Conservation (phyloP, 2,329 filamentous ascomycete species). For the Phialemoniopsis sp. region DNA sequence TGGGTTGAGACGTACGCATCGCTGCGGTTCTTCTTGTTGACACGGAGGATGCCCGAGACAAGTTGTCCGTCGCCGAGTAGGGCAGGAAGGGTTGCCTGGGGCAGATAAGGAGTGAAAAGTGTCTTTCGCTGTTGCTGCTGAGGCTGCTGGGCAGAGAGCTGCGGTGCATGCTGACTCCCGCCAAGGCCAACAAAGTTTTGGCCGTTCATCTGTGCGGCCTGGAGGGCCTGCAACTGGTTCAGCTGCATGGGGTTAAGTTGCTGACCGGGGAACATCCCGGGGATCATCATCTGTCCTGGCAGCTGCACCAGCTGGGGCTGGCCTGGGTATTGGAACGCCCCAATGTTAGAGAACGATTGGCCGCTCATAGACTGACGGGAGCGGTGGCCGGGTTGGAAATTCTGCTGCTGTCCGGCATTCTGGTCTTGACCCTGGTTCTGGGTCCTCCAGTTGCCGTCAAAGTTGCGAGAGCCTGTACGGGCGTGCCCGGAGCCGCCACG, state of each 20-base stretch:
- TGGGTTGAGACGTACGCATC: slow-evolving; percentile 96
- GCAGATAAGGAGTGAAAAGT: slow-evolving; percentile 94
- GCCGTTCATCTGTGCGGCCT: slow-evolving; percentile 79
- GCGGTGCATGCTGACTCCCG: slow-evolving; percentile 69
- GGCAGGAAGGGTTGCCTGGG: slow-evolving; percentile 88
- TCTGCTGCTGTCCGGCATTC: slow-evolving; percentile 56
- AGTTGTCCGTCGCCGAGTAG: slow-evolving; percentile 88
- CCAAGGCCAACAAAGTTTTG: slow-evolving; percentile 68
- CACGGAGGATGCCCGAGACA: slow-evolving; percentile 91
- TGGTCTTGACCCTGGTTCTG: slow-evolving; percentile 66
- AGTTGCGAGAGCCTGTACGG: slow-evolving; percentile 84
- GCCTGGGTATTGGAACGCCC: slow-evolving; percentile 81
- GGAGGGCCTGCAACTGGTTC: slow-evolving; percentile 85
- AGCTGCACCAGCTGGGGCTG: slow-evolving; percentile 87
- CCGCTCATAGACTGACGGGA: slow-evolving; percentile 79
- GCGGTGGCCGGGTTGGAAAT: slow-evolving; percentile 91
- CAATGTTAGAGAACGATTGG: slow-evolving; percentile 77
- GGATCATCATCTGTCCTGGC: slow-evolving; percentile 81
- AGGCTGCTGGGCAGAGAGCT: slow-evolving; percentile 63
- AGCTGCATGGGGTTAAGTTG: slow-evolving; percentile 85
- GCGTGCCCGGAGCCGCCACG: slow-evolving; percentile 78
- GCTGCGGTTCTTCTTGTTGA: slow-evolving; percentile 99
- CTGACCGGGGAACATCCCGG: slow-evolving; percentile 79
- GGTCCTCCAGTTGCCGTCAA: slow-evolving; percentile 97
- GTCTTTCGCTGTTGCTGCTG: slow-evolving; percentile 95